Evolutionary conservation across 2,329 filamentous ascomycete species (phyloP).

Genomic region (Periconia macrospinosa): DNA sequence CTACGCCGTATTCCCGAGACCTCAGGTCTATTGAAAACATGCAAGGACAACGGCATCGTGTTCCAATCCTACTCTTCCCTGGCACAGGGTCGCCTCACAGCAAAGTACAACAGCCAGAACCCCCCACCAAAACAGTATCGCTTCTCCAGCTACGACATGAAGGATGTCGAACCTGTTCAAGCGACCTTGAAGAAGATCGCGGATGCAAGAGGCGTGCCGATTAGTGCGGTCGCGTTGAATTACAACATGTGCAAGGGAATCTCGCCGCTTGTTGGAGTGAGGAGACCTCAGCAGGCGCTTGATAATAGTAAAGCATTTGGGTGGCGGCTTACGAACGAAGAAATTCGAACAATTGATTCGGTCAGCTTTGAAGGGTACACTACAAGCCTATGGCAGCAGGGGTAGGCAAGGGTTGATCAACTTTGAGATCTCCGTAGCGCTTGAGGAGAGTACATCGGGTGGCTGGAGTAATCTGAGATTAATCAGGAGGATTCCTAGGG

Average conservation of each 20-base stretch:
- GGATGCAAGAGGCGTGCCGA: conserved; percentile 34
- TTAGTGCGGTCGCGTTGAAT: conserved; percentile 49
- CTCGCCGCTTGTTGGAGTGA: conserved; percentile 47
- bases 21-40: conserved; percentile 44
- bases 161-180: conserved; percentile 45
- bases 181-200: conserved; percentile 42
- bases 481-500: too few species aligned
- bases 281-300: conserved; percentile 46
- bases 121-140: conserved; percentile 41
- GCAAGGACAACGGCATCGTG: conserved; percentile 45
- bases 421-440: too few species aligned
- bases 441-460: too few species aligned
- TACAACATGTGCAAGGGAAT: conserved; percentile 50
- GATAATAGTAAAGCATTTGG: conserved; percentile 45
- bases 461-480: too few species aligned
- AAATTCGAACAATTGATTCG: conserved; percentile 46
- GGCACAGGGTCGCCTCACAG: conserved; percentile 37
- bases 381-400: conserved; percentile 48
- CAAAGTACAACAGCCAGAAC: conserved; percentile 40
- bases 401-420: conserved; percentile 18
- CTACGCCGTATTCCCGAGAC: conserved; percentile 47
- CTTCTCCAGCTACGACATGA: conserved; percentile 50
- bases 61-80: conserved; percentile 49
- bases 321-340: conserved; percentile 46
- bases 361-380: conserved; percentile 46